These are phyloP conservation scores for Anthostomella pinea DNA, from an alignment of 2,329 filamentous ascomycete species.

Conservation along the genomic window DNA sequence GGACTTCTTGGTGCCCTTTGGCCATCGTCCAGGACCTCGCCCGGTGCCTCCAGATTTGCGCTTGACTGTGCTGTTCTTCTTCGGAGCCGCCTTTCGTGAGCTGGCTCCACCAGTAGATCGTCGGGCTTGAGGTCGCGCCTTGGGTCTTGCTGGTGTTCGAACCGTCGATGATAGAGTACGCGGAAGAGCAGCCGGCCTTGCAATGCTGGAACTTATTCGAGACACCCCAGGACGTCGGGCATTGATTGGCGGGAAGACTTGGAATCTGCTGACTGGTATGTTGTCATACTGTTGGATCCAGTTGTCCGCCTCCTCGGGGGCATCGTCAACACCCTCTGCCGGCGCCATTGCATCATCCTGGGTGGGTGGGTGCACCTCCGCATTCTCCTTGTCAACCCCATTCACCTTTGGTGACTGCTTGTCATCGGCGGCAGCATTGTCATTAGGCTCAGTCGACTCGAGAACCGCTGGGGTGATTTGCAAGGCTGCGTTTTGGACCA, in stretches of 20 bases:
- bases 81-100: constrained; percentile 35
- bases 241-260: constrained; percentile 69
- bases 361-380: constrained; percentile 17
- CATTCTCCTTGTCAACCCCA: constrained; percentile 25
- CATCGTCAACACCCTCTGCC: constrained; percentile 20
- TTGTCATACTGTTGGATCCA: constrained; percentile 50
- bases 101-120: constrained; percentile 34
- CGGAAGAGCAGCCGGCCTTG: constrained; percentile 26
- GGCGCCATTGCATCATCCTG: constrained; percentile 12
- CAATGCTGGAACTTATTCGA: constrained; percentile 40
- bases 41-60: constrained; percentile 61
- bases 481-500: constrained; percentile 30
- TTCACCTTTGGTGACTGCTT: constrained; percentile 24
- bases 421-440: constrained; percentile 23
- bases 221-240: constrained; percentile 47
- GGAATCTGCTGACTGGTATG: constrained; percentile 70
- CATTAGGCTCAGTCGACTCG: constrained; percentile 40
- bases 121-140: constrained; percentile 36
- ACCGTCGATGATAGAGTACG: constrained; percentile 30
- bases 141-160: constrained; percentile 33
- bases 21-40: constrained; percentile 63
- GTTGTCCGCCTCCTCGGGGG: constrained; percentile 31
- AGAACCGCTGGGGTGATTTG: constrained; percentile 30
- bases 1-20: constrained; percentile 65
- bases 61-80: constrained; percentile 41